phyloP scores from a whole-genome alignment of 495 filamentous ascomycete genomes.

The Xylaria bambusicola region DNA sequence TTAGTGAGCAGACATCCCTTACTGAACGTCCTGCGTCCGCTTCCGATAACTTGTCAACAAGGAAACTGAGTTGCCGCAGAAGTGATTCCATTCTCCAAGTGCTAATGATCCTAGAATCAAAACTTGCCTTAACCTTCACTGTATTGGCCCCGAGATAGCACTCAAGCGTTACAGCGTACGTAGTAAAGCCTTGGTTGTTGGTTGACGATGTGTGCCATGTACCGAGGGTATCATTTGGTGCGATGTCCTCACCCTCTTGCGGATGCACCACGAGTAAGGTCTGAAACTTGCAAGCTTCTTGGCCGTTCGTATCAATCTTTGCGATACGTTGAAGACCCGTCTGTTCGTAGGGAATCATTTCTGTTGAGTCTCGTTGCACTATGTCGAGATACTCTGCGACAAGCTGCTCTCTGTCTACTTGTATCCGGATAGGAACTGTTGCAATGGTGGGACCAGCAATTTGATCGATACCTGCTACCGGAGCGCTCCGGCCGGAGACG shows the following conservation, averaged over 20 bases:
- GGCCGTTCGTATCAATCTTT: conserved; percentile 52
- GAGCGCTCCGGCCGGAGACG: conserved; percentile 49
- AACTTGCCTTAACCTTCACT: no score
- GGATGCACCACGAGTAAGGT: conserved; percentile 60
- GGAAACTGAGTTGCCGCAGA: no score
- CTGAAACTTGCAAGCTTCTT: conserved; percentile 60
- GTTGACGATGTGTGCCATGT: no score
- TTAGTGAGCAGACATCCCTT: conserved; percentile 8
- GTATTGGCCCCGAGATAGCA: conserved; percentile 18
- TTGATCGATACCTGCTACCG: conserved; percentile 46
- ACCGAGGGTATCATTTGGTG: conserved; percentile 15
- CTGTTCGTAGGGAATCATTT: conserved; percentile 58
- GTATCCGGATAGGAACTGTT: conserved; percentile 58
- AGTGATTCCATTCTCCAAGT: no score
- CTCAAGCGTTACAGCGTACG: conserved; percentile 28
- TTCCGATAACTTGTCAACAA: conserved; percentile 1
- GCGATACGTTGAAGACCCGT: conserved; percentile 63
- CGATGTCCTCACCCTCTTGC: conserved; percentile 13
- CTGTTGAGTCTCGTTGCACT: conserved; percentile 51
- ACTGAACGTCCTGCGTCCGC: conserved; percentile 1
- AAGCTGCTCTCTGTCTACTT: conserved; percentile 28
- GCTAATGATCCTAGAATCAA: no score
- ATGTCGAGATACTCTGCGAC: conserved; percentile 38
- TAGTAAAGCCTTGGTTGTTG: conserved; percentile 20
- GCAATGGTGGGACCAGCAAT: conserved; percentile 59